A percentile compares a stretch with the other conserved stretches of the same genome.
These are phyloP conservation scores for Pseudonitzschia pungens DNA, from an alignment of 108 stramenopile species.

Conservation along the genomic window DNA sequence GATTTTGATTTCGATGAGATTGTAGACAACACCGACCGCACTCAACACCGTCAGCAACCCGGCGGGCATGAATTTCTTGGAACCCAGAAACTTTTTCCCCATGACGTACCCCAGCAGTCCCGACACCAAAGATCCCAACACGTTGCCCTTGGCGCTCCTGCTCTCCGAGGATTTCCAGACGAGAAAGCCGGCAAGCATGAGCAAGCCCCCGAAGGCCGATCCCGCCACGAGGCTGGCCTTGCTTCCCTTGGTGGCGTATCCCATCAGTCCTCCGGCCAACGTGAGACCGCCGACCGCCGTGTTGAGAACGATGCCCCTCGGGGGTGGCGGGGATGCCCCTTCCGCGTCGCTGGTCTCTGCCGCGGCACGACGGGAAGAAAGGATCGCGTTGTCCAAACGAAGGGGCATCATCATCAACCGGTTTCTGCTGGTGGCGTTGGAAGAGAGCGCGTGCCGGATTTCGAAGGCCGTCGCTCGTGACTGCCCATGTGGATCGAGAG, in stretches of 20 bases:
- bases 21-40: conserved; percentile 10
- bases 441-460: neutral
- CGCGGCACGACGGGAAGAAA: neutral
- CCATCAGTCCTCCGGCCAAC: conserved; percentile 13
- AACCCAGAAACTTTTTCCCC: conserved; percentile 24
- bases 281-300: conserved; percentile 16
- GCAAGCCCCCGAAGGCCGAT: conserved; percentile 18
- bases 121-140: conserved; percentile 12
- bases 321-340: neutral
- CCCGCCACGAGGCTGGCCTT: conserved; percentile 26
- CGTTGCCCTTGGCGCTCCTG: conserved; percentile 4
- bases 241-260: conserved; percentile 21
- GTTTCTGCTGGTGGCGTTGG: conserved; percentile 20
- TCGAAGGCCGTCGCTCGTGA: neutral
- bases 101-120: conserved; percentile 20
- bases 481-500: neutral
- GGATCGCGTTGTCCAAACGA: neutral
- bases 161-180: conserved; percentile 8
- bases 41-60: conserved; percentile 13
- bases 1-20: conserved; percentile 11
- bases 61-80: conserved; percentile 22
- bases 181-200: conserved; percentile 5
- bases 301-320: conserved; percentile 24
- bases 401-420: conserved; percentile 25
- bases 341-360: neutral